Conservation (phyloP, 148 eudicot species). For the Arctostaphylos glauca region DNA sequence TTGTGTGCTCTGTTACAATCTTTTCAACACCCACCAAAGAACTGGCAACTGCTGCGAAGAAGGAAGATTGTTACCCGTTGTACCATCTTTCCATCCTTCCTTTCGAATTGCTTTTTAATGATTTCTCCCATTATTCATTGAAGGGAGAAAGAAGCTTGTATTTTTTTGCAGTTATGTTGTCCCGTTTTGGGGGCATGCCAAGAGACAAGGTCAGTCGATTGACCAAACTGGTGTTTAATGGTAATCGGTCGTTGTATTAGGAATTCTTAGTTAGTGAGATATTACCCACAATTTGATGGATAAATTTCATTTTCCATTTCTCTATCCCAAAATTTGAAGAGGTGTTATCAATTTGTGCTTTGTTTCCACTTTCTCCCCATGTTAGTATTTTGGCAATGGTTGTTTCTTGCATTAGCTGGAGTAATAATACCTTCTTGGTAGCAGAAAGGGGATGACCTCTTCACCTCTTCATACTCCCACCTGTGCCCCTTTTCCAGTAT, state of each 20-base stretch:
- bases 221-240: neutral
- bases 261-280: conserved; percentile 6
- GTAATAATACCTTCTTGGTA: no score
- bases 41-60: conserved; percentile 15
- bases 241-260: neutral
- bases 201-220: neutral
- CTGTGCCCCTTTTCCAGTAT: no score
- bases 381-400: no score
- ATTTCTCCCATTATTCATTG: conserved; percentile 9
- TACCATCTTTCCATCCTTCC: conserved; percentile 19
- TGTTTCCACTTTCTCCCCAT: no score
- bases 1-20: conserved; percentile 24
- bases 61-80: conserved; percentile 14
- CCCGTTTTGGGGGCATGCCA: neutral
- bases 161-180: neutral
- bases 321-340: neutral
- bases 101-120: neutral
- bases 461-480: no score
- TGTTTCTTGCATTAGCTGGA: no score
- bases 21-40: conserved; percentile 12
- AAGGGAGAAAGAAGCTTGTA: conserved; percentile 11
- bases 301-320: neutral
- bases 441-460: no score
- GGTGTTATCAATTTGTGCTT: no score
- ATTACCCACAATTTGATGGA: neutral